Evolutionary conservation across 2,329 filamentous ascomycete species (phyloP).

Genomic region (Trichoderma sp.): DNA sequence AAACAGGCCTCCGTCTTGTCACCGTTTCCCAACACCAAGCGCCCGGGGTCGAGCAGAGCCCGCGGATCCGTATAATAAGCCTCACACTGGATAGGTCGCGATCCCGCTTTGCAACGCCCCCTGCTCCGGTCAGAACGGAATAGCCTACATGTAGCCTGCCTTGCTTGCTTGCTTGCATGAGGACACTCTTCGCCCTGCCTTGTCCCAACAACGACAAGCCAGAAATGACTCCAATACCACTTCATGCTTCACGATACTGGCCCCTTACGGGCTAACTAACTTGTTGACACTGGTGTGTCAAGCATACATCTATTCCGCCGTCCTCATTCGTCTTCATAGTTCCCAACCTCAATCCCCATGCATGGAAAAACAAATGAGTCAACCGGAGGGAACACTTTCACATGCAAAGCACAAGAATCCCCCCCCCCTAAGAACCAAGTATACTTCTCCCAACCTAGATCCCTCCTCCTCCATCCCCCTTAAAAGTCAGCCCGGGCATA

Average conservation of each 20-base stretch:
- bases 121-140: background rate
- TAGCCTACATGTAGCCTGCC: no score
- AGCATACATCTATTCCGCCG: background rate
- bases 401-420: no score
- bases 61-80: constrained; percentile 14
- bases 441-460: background rate
- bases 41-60: background rate
- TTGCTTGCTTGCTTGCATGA: constrained; percentile 15
- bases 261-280: background rate
- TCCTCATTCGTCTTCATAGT: background rate
- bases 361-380: background rate
- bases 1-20: constrained; percentile 19
- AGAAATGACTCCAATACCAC: background rate
- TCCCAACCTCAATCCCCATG: background rate
- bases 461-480: background rate
- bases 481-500: background rate
- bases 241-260: background rate
- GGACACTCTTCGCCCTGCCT: background rate
- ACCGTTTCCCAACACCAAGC: background rate
- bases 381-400: no score
- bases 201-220: background rate
- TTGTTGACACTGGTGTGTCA: background rate
- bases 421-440: no score
- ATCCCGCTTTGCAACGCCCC: background rate
- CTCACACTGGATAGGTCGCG: constrained; percentile 3